These are phyloP conservation scores for Curvularia lunata DNA, from an alignment of 2,329 filamentous ascomycete species.

Conservation along the genomic window DNA sequence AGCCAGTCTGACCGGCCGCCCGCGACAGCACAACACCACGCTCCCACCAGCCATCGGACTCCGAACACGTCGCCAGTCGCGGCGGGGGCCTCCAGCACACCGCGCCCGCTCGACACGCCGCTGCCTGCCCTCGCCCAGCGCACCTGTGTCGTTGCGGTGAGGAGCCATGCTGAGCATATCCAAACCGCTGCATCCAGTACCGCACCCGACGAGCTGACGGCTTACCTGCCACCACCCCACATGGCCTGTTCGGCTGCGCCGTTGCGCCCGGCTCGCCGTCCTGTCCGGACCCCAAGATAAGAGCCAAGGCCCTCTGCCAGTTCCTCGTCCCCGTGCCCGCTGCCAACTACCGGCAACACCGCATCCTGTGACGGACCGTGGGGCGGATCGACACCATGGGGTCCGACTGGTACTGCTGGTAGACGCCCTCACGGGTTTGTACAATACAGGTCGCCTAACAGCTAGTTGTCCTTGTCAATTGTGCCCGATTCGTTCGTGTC, in stretches of 20 bases:
- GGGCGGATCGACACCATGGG: constrained; percentile 10
- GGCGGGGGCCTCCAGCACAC: not conserved
- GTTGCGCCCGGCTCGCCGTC: constrained; percentile 14
- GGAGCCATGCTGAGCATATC: constrained; percentile 2
- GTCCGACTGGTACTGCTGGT: not conserved
- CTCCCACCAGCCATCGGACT: constrained; percentile 34
- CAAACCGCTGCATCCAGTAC: not conserved
- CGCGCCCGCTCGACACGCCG: not conserved
- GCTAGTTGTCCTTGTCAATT: not conserved
- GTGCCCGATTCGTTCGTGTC: not conserved
- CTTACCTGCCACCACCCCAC: constrained; percentile 23
- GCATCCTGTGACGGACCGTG: constrained; percentile 2
- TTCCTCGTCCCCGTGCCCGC: not conserved
- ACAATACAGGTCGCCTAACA: not conserved
- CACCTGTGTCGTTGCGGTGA: constrained; percentile 1
- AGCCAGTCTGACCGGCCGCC: constrained; percentile 30
- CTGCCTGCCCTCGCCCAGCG: constrained; percentile 2
- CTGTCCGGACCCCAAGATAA: constrained; percentile 9
- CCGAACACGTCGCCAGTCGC: constrained; percentile 24
- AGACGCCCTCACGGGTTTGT: not conserved
- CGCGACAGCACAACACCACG: not conserved
- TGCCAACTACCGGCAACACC: not conserved
- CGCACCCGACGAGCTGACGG: constrained; percentile 11
- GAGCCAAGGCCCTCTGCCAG: not conserved
- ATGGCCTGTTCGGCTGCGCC: constrained; percentile 15